Evolutionary conservation across 2,329 filamentous ascomycete genomes (phyloP), one percentile per base, ranked within the genome.

Genomic region (Hypoxylon sp.): DNA sequence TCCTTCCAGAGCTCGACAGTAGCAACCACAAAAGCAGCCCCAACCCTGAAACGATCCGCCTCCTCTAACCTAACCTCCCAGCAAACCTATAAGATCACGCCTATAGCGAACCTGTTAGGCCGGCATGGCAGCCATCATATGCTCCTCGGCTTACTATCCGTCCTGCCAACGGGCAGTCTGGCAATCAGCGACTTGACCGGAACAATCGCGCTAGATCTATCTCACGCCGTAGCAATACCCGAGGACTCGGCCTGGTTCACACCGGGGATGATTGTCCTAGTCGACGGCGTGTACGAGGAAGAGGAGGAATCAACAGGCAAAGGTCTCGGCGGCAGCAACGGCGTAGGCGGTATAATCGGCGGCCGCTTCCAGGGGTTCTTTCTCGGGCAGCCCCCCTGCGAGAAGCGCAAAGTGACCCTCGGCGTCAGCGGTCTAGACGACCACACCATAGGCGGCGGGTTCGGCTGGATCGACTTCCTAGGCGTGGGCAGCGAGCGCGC

Each of bases 401-500:
- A 99, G 81, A 90, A 92, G 75, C 88, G 96, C 41, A 89, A 90
- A 53, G 87, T 89, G 11, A 96, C 94, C 0, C 83, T 98, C 2
- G 94, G 94, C 9, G 88, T 92, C 53, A 87, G 85, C 60, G 86
- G 84, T 14, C 84, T 82, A 1, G 87, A 89, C 21, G 86, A 88
- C 65, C 84, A 88, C 67, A 89, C 87, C 41, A 88, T 92, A 45
- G 91, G 90, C 28, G 92, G 92, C 63, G 93, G 93, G 0, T 98
- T 98, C 76, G 96, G 96, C 46, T 99, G 96, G 94, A 94, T 97
- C 58, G 96, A 98, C 79, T 99, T 98, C 76, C 84, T 98, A 1
- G 96, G 95, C 5, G 88, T 96, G 0, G 95, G 95, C 36, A 97
- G 93, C 74, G 93, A 97, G 78, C 90, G 94, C 49, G 94, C 93